Evolutionary conservation across 352 stramenopile genomes (phyloP).

Genomic region (Pythium biforme): DNA sequence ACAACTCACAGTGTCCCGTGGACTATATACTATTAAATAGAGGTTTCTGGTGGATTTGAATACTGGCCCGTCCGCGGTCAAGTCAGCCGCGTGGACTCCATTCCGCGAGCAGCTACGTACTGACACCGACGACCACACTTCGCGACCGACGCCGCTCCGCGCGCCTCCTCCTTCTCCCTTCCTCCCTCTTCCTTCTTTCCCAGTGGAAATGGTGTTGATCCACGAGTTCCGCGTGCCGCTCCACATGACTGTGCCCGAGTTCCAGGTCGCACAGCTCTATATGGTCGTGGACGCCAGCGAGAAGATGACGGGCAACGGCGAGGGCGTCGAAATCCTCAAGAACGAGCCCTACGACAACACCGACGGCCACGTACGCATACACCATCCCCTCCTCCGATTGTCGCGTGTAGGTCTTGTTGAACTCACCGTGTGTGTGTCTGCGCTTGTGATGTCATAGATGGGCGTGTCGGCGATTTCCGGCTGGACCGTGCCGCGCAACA

Average conservation of each 20-base stretch:
- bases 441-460: too few relatives aligned
- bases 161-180: conserved; percentile 7
- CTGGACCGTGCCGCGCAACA: conserved; percentile 70
- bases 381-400: background rate
- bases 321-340: conserved; percentile 86
- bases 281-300: conserved; percentile 88
- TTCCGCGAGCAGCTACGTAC: conserved; percentile 1
- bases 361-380: conserved; percentile 53
- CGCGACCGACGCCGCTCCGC: conserved; percentile 3
- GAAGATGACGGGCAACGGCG: conserved; percentile 79
- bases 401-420: background rate
- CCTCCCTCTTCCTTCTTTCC: background rate
- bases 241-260: conserved; percentile 86
- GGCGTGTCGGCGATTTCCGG: conserved; percentile 72
- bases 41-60: conserved; percentile 3
- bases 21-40: background rate
- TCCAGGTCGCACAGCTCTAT: conserved; percentile 84
- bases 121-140: background rate
- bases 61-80: conserved; percentile 3
- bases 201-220: conserved; percentile 63
- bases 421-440: background rate
- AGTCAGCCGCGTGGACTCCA: conserved; percentile 8
- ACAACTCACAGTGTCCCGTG: too few relatives aligned
- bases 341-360: conserved; percentile 87
- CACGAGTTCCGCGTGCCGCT: conserved; percentile 87